Base-by-base conservation (phyloP, 2,329 filamentous ascomycete species). In the Talaromyces atroroseus region DNA sequence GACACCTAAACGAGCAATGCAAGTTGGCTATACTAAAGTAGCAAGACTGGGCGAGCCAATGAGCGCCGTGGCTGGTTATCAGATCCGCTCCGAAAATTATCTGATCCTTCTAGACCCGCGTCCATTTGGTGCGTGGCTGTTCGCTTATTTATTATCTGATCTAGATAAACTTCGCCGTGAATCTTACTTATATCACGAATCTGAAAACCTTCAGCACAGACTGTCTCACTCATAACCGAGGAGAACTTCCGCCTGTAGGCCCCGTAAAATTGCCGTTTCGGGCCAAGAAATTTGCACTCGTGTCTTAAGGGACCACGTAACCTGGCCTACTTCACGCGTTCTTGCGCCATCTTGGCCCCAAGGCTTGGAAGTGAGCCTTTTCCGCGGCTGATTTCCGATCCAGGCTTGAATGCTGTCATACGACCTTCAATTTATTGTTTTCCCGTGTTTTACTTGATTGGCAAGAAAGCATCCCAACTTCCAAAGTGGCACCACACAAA, bases 11-110 rank as follows among this genome's bases (percentile, higher is more conserved):
- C 8, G 29, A 32, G 29, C 29, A 32, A 10, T 8, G 29, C 5
- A 32, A 2, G 5, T 32, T 32, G 8, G 29, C 29, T 32, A 32
- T 32, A 32, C 29, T 11, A 7, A n/a, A n/a, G 36, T n/a, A 40
- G 36, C 36, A 40, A 40, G 36, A 18, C 36, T 3, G 36, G 11
- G n/a, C 7, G n/a, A 21, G n/a, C 18, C 38, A 42, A 42, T 42
- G n/a, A 8, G n/a, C 2, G 38, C 5, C 38, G 7, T 16, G 5
- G 7, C 16, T 42, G 38, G 5, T 52, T 52, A 52, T 52, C 50
- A 29, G 38, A 52, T 52, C 49, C 49, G 49, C 49, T 52, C n/a
- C 8, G 7, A 3, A 32, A 44, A 32, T 52, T 52, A 44, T 52
- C 49, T 46, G 26, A 45, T 52, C 11, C 14, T 44, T 52, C 38